Evolutionary conservation across 2,329 filamentous ascomycete species (phyloP).

Genomic region (Zarea fungicola): DNA sequence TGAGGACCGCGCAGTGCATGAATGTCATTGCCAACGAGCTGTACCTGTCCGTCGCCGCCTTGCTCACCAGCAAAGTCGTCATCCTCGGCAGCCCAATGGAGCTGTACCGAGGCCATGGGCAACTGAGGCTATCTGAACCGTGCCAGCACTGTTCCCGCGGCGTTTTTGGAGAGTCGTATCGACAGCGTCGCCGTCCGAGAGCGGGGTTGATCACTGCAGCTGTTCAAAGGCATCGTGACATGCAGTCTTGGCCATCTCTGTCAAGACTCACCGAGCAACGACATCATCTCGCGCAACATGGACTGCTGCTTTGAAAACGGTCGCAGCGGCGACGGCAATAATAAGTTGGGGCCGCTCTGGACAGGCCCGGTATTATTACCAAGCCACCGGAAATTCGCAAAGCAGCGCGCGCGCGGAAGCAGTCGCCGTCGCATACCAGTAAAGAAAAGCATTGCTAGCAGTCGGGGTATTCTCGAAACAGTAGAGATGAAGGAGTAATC

Average conservation of each 20-base stretch:
- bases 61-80: slow-evolving; percentile 52
- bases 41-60: slow-evolving; percentile 47
- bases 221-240: slow-evolving; percentile 70
- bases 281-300: slow-evolving; percentile 56
- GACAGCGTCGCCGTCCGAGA: slow-evolving; percentile 39
- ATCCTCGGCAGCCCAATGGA: slow-evolving; percentile 50
- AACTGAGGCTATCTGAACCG: slow-evolving; percentile 36
- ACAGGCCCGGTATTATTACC: slow-evolving; percentile 52
- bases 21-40: slow-evolving; percentile 55
- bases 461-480: no score
- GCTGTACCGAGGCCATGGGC: slow-evolving; percentile 39
- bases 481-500: no score
- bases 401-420: no score
- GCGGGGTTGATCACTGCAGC: slow-evolving; percentile 31
- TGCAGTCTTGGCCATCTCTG: slow-evolving; percentile 59
- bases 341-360: slow-evolving; percentile 60
- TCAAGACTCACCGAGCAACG: slow-evolving; percentile 40
- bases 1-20: slow-evolving; percentile 45
- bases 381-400: slow-evolving; percentile 53
- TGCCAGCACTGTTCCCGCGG: slow-evolving; percentile 46
- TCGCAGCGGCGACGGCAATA: slow-evolving; percentile 35
- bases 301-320: slow-evolving; percentile 59
- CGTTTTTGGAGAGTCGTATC: slow-evolving; percentile 42
- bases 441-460: no score
- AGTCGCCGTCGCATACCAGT: no score